phyloP scores from a whole-genome alignment of 805 yeast species.

The Yamadazyma nakazawae region DNA sequence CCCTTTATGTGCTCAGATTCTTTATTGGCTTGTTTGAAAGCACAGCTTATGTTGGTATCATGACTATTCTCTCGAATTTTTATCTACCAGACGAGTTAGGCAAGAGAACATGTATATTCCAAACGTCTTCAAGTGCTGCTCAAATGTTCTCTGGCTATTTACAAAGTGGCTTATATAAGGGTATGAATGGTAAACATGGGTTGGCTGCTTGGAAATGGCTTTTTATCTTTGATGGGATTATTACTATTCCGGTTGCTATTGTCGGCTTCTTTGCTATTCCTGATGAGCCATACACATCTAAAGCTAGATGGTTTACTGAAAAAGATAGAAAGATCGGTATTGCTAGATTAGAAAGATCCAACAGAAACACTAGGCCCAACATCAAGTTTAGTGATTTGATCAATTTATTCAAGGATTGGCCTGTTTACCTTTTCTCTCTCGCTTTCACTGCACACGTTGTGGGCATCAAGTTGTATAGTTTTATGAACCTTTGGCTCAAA shows the following conservation, averaged over 20 bases:
- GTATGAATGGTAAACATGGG: constrained; percentile 14
- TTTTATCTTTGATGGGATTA: constrained; percentile 33
- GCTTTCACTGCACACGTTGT: constrained; percentile 4
- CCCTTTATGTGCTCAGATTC: constrained; percentile 31
- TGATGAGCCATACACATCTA: constrained; percentile 34
- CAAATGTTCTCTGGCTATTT: constrained; percentile 32
- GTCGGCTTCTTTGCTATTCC: constrained; percentile 33
- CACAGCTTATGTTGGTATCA: constrained; percentile 57
- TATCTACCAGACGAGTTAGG: constrained; percentile 26
- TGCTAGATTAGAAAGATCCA: constrained; percentile 37
- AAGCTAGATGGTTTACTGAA: constrained; percentile 27
- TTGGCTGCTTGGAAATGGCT: constrained; percentile 33
- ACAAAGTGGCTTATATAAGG: constrained; percentile 26
- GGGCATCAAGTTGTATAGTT: constrained; percentile 4
- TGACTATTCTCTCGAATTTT: constrained; percentile 44
- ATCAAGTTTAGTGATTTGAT: not conserved
- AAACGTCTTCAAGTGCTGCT: constrained; percentile 27
- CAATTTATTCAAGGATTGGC: constrained; percentile 3
- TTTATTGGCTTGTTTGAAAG: constrained; percentile 45
- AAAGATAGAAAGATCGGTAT: constrained; percentile 39
- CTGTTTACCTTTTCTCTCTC: constrained; percentile 3
- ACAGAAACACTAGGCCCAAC: constrained; percentile 31
- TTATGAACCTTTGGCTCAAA: constrained; percentile 13
- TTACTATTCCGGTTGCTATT: constrained; percentile 30
- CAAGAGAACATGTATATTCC: constrained; percentile 29